These are phyloP conservation scores for Bassia scoparia DNA, from an alignment of 148 eudicot species.

Conservation along the genomic window DNA sequence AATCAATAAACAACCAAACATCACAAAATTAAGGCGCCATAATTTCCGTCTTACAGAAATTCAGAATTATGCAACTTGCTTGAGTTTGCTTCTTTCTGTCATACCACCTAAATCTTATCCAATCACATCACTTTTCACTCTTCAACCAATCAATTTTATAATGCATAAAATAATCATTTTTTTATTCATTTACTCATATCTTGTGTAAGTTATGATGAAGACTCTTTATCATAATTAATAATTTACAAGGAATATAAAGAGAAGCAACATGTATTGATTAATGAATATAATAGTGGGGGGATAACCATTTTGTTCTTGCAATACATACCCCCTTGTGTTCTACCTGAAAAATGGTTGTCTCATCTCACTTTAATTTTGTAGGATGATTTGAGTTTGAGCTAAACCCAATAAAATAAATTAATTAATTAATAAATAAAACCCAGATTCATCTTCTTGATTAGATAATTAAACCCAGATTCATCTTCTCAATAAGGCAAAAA, in stretches of 20 bases:
- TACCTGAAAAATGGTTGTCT: slow-evolving; percentile 11
- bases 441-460: background rate
- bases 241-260: background rate
- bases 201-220: too few species aligned
- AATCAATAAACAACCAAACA: background rate
- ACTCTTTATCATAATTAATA: background rate
- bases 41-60: background rate
- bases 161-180: background rate
- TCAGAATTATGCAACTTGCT: slow-evolving; percentile 12
- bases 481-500: slow-evolving; percentile 17
- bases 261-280: background rate
- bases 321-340: background rate
- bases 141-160: slow-evolving; percentile 4
- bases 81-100: background rate
- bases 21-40: slow-evolving; percentile 21
- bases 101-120: slow-evolving; percentile 32
- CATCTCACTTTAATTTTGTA: slow-evolving; percentile 13
- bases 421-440: too few species aligned
- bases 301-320: slow-evolving; percentile 2
- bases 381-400: slow-evolving; percentile 13
- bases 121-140: slow-evolving; percentile 15
- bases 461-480: background rate
- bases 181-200: background rate
- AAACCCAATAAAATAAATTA: background rate
- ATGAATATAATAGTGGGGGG: slow-evolving; percentile 11